These are phyloP conservation scores for Lachancea cidri DNA, from an alignment of 805 yeast genomes.

Conservation along the genomic window DNA sequence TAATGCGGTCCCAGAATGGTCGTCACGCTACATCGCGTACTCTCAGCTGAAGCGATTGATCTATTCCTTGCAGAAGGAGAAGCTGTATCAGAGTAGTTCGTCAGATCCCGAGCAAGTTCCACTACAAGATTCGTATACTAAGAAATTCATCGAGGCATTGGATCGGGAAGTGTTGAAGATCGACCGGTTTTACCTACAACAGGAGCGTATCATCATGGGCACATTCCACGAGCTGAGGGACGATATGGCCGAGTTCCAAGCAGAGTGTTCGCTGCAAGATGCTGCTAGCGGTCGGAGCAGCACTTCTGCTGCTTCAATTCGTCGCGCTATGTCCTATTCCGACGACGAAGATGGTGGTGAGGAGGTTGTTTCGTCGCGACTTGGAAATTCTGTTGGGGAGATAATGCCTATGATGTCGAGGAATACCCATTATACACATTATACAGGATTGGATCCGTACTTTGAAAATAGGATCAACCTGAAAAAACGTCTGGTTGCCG, in stretches of 20 bases:
- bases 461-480: constrained; percentile 46
- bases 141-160: constrained; percentile 63
- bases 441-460: constrained; percentile 11
- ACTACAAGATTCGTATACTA: constrained; percentile 42
- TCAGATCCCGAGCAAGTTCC: constrained; percentile 13
- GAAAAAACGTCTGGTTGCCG: constrained; percentile 57
- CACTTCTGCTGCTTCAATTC: constrained; percentile 3
- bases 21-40: constrained; percentile 85
- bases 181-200: constrained; percentile 64
- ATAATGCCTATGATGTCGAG: constrained; percentile 8
- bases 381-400: constrained; percentile 5
- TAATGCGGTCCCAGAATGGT: constrained; percentile 98
- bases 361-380: constrained; percentile 1
- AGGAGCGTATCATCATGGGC: constrained; percentile 43
- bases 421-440: constrained; percentile 5
- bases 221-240: constrained; percentile 49
- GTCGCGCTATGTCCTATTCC: constrained; percentile 4
- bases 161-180: constrained; percentile 74
- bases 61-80: constrained; percentile 73
- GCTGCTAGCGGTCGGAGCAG: constrained; percentile 6
- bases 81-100: constrained; percentile 28
- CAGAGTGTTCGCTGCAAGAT: constrained; percentile 10
- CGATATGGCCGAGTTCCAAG: constrained; percentile 61
- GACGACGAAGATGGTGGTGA: constrained; percentile 13
- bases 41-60: constrained; percentile 81